phyloP scores from a whole-genome alignment of 192 early-diverging fungal genomes.

The Linderina pennispora region DNA sequence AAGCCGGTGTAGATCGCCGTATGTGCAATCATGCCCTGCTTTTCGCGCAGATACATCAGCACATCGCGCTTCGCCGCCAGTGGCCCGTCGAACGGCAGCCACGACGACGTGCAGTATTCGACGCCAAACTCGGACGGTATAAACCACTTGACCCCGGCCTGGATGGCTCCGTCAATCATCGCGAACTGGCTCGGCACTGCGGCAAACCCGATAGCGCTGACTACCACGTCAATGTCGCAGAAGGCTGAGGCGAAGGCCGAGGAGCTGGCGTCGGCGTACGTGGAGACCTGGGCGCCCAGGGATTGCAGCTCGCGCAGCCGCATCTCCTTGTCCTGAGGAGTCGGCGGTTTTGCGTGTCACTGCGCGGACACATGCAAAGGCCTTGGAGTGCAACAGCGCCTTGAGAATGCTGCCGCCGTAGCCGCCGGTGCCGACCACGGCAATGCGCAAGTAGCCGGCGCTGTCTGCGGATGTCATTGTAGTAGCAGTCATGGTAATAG shows the following conservation, averaged over 20 bases:
- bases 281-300: conserved; percentile 15
- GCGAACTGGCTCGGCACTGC: conserved; percentile 17
- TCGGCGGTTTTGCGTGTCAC: conserved; percentile 15
- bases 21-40: conserved; percentile 14
- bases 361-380: conserved; percentile 21
- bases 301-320: conserved; percentile 8
- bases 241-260: conserved; percentile 15
- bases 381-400: conserved; percentile 9
- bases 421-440: conserved; percentile 37
- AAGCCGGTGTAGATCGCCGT: conserved; percentile 38
- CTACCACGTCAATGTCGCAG: conserved; percentile 16
- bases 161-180: conserved; percentile 36
- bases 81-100: conserved; percentile 34
- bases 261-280: conserved; percentile 2
- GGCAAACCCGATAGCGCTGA: conserved; percentile 23
- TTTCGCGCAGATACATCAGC: conserved; percentile 11
- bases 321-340: conserved; percentile 13
- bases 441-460: conserved; percentile 15
- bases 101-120: conserved; percentile 13
- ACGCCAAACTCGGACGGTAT: conserved; percentile 43
- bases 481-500: neutral
- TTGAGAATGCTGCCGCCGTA: conserved; percentile 25
- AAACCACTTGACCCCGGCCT: conserved; percentile 37
- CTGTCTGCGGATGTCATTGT: neutral
- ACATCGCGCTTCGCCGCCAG: conserved; percentile 25